phyloP scores from a whole-genome alignment of 805 yeast species.

The Candida yuanshanica region DNA sequence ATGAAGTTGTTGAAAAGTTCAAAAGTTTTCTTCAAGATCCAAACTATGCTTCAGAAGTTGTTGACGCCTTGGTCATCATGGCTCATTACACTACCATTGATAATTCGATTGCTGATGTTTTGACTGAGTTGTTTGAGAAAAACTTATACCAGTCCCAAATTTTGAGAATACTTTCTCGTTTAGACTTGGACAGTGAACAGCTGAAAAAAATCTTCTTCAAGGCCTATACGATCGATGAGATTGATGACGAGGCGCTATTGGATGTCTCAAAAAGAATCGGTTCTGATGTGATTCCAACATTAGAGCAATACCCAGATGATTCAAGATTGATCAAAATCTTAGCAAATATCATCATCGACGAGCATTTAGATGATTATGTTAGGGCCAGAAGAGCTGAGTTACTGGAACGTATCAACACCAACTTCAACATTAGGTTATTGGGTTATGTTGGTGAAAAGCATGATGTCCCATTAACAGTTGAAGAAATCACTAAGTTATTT shows the following conservation, averaged over 20 bases:
- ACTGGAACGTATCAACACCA: conserved; percentile 13
- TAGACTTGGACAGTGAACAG: conserved; percentile 13
- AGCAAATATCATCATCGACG: conserved; percentile 21
- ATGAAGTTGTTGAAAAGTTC: conserved; percentile 11
- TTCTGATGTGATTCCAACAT: conserved; percentile 19
- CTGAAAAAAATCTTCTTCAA: conserved; percentile 16
- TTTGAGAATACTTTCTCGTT: conserved; percentile 18
- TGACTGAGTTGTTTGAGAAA: conserved; percentile 14
- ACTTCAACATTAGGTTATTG: conserved; percentile 38
- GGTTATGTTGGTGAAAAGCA: conserved; percentile 42
- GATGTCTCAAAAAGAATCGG: conserved; percentile 23
- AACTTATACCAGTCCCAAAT: conserved; percentile 18
- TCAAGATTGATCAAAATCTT: conserved; percentile 20
- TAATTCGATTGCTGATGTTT: conserved; percentile 15
- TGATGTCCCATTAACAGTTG: conserved; percentile 29
- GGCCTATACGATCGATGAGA: conserved; percentile 20
- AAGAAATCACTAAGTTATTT: conserved; percentile 31
- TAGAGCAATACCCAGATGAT: conserved; percentile 15
- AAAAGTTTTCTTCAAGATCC: conserved; percentile 8
- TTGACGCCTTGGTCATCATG: conserved; percentile 20
- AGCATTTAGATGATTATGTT: conserved; percentile 18
- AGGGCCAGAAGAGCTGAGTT: conserved; percentile 17
- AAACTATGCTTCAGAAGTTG: conserved; percentile 11
- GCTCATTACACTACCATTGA: conserved; percentile 16
- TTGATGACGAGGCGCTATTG: conserved; percentile 22